Conservation (phyloP, 2,329 filamentous ascomycete genomes). For the Penicillium olsonii region DNA sequence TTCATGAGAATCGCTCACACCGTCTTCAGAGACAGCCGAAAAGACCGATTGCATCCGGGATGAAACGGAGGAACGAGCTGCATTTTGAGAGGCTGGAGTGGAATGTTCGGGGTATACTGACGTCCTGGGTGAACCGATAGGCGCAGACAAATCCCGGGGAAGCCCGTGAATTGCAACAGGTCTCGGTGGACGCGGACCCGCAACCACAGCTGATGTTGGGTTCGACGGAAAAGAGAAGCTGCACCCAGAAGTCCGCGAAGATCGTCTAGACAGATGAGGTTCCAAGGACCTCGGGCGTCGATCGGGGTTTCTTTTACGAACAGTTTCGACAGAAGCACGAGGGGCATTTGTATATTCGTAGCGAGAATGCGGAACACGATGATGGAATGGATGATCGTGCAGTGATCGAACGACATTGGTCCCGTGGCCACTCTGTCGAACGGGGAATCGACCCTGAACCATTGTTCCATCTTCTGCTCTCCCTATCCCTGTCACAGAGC, state of each 20-base stretch:
- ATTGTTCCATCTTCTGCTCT: conserved; percentile 45
- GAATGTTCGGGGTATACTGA: background rate
- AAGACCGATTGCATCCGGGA: conserved; percentile 4
- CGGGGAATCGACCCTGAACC: conserved; percentile 43
- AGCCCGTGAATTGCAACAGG: background rate
- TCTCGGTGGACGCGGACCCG: conserved; percentile 2
- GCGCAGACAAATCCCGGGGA: background rate
- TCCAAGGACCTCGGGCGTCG: background rate
- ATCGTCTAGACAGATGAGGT: conserved; percentile 1
- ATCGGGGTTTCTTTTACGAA: conserved; percentile 1
- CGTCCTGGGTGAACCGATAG: background rate
- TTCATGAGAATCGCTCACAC: background rate
- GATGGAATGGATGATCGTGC: conserved; percentile 39
- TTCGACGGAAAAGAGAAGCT: background rate
- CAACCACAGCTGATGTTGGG: background rate
- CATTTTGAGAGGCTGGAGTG: background rate
- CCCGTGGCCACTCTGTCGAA: conserved; percentile 45
- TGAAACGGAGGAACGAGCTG: background rate
- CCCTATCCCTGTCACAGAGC: conserved; percentile 30
- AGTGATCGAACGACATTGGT: conserved; percentile 31
- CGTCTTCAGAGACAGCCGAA: background rate
- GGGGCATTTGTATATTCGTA: conserved; percentile 4
- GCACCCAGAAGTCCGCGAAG: background rate
- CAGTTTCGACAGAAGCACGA: background rate
- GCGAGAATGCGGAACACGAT: conserved; percentile 27